phyloP scores from a whole-genome alignment of 1,284 basidiomycete species.

The Cronartium quercuum region DNA sequence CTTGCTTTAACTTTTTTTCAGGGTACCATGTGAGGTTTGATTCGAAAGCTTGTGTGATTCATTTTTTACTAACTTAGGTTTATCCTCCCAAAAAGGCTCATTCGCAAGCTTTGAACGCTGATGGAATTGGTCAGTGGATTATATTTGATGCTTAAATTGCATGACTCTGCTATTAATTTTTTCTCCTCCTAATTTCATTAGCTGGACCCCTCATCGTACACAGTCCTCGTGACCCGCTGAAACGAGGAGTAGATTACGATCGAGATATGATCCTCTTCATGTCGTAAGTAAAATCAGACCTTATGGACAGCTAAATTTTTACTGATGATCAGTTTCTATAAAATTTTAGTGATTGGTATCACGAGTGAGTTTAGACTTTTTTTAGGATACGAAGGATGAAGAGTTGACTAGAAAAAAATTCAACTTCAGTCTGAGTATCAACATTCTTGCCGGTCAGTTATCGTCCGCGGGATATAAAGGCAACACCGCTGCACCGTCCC shows the following conservation, averaged over 20 bases:
- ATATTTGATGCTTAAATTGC: too few species aligned
- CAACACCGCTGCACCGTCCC: slow-evolving; percentile 46
- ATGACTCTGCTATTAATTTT: too few species aligned
- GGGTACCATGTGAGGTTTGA: slow-evolving; percentile 1
- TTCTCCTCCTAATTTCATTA: too few species aligned
- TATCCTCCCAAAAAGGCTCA: neutral
- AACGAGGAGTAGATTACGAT: slow-evolving; percentile 19
- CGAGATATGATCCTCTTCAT: slow-evolving; percentile 24
- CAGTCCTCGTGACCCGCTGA: slow-evolving; percentile 42
- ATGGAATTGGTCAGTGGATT: neutral
- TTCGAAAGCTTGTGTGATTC: too few species aligned
- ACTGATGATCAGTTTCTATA: neutral
- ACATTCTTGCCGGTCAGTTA: slow-evolving; percentile 27
- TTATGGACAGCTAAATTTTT: neutral
- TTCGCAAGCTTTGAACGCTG: neutral
- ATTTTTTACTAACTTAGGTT: too few species aligned
- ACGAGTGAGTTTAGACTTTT: slow-evolving; percentile 7
- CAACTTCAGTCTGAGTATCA: slow-evolving; percentile 5
- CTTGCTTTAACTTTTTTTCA: neutral
- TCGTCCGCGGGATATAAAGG: slow-evolving; percentile 43
- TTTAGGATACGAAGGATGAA: too few species aligned
- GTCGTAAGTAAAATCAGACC: neutral
- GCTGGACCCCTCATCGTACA: slow-evolving; percentile 45
- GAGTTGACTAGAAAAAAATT: neutral
- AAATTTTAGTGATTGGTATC: slow-evolving; percentile 29